Evolutionary conservation across 345 rosid genomes (phyloP), one percentile per base, ranked within the genome.

Genomic region (Citrus inodora): DNA sequence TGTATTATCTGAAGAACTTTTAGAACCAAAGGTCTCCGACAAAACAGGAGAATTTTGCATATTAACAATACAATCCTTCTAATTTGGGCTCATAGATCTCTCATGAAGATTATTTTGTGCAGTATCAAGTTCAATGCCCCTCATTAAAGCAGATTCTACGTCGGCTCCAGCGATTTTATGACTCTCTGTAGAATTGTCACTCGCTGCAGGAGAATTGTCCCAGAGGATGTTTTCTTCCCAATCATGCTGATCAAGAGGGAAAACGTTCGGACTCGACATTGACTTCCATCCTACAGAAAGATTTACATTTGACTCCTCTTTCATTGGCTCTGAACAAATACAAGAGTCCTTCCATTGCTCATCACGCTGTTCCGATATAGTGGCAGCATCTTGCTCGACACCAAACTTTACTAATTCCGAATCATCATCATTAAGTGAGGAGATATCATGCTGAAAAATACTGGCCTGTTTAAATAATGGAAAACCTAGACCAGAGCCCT

Each of bases 211-310:
- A 78, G 90, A 87, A 84, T 76, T 84, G 82, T 88, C 97, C 99
- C 99, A 96, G 24, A 89, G 75, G 84, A 94, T 96, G 64, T 75
- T 87, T 53, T 91, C 87, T 85, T 96, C 98, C 99, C 99, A 96
- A 77, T 94, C 94, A 78, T 86, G 90, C 88, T 96, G 98, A 82
- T 90, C 97, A 82, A 96, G 95, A 67, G 93, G 92, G 80, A 84
- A 86, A 80, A 90, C 84, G 64, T 82, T 82, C 21, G 85, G 85
- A 67, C 82, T 83, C 35, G 77, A 82, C 2, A 87, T 90, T 67
- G 89, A 86, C 82, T 86, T 82, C 92, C 91, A 86, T 61, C 84
- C 80, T 60, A 84, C 68, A 71, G 88, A 82, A 73, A 85, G 74
- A 84, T 83, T 87, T 28, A 71, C 64, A 40, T 32, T 58, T 40